These are phyloP conservation scores for Ustilago hordei DNA, from an alignment of 1,284 basidiomycete genomes.

Conservation along the genomic window DNA sequence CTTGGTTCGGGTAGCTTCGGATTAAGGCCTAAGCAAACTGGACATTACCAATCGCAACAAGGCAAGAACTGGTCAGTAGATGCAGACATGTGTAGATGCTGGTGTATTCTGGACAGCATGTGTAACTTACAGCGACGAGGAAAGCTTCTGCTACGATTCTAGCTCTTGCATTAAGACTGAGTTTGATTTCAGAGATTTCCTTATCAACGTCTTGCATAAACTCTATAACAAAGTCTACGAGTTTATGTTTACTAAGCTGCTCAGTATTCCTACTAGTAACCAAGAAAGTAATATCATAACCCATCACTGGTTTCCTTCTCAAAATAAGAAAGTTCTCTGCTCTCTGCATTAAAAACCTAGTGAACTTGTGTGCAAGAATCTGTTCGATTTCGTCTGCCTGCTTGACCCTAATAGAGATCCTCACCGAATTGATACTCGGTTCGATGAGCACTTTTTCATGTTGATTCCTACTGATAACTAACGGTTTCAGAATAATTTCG, in stretches of 20 bases:
- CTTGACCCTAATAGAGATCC: constrained; percentile 96
- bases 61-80: too few species aligned
- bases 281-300: constrained; percentile 98
- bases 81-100: too few species aligned
- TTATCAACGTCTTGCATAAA: constrained; percentile 99
- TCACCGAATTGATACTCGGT: constrained; percentile 94
- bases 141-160: constrained; percentile 89
- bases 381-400: constrained; percentile 99
- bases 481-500: constrained; percentile 88
- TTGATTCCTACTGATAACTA: constrained; percentile 94
- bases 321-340: constrained; percentile 97
- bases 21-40: not conserved
- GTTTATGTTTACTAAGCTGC: constrained; percentile 98
- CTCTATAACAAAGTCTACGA: constrained; percentile 99
- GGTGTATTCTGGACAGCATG: too few species aligned
- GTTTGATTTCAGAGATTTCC: constrained; percentile 81
- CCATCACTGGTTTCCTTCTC: constrained; percentile 85
- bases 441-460: constrained; percentile 97
- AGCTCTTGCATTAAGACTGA: constrained; percentile 89
- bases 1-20: too few species aligned
- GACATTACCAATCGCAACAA: too few species aligned
- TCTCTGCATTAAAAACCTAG: constrained; percentile 98
- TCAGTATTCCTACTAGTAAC: constrained; percentile 97
- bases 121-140: constrained; percentile 50
- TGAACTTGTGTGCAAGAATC: constrained; percentile 97